Conservation (phyloP, 768 basidiomycete genomes). For the Psilocybe tampanensis region DNA sequence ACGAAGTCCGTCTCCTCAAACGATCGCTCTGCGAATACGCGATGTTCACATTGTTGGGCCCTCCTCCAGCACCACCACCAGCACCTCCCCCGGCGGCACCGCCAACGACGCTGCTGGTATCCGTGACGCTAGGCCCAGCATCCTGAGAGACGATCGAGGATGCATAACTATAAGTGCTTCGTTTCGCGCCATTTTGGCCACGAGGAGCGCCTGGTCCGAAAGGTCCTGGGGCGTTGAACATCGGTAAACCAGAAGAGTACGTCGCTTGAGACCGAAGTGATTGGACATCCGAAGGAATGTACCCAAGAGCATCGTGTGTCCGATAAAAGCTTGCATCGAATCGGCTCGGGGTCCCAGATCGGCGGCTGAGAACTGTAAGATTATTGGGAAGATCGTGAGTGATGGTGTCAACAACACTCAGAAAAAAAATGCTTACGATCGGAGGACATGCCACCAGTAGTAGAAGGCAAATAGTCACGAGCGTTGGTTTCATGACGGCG, state of each 20-base stretch:
- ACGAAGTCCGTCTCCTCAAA: conserved; percentile 74
- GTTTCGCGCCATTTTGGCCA: conserved; percentile 66
- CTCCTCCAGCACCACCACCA: no score
- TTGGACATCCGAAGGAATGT: conserved; percentile 94
- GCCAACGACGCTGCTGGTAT: conserved; percentile 62
- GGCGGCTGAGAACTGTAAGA: conserved; percentile 46
- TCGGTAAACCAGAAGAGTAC: conserved; percentile 88
- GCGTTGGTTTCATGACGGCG: no score
- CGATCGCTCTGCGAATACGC: conserved; percentile 93
- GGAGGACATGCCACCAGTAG: no score
- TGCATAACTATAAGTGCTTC: conserved; percentile 82
- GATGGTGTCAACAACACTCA: no score
- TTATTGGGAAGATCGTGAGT: no score
- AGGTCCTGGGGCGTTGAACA: conserved; percentile 73
- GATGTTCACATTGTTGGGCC: conserved; percentile 54
- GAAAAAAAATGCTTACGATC: conserved; percentile 45
- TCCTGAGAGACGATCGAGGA: conserved; percentile 95
- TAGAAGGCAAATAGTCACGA: no score
- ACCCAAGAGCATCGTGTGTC: conserved; percentile 90
- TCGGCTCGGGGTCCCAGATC: conserved; percentile 90
- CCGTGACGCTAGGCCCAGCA: conserved; percentile 62
- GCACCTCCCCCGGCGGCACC: no score
- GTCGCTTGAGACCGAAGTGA: conserved; percentile 97
- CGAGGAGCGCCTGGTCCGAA: conserved; percentile 66
- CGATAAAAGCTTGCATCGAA: conserved; percentile 97